Conservation (phyloP, 257 asterid species). For the Rhazya stricta region DNA sequence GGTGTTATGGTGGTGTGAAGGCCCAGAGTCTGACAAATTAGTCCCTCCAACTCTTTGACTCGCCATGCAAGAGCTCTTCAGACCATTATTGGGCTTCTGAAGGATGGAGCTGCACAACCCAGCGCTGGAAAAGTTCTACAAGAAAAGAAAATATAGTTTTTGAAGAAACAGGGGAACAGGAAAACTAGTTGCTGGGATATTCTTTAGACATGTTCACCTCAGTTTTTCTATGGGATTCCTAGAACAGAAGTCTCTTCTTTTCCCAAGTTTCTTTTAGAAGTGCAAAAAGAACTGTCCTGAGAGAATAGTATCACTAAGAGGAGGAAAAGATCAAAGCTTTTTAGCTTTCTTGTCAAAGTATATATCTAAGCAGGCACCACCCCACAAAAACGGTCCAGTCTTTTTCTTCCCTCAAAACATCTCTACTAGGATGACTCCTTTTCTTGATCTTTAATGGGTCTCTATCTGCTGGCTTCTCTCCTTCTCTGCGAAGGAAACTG, state of each 20-base stretch:
- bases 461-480: constrained; percentile 33
- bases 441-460: constrained; percentile 25
- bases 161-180: not conserved
- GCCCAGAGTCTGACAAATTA: constrained; percentile 44
- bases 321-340: constrained; percentile 38
- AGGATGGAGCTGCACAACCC: not conserved
- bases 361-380: constrained; percentile 21
- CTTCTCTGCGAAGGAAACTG: constrained; percentile 44
- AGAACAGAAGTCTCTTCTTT: not conserved
- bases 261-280: not conserved
- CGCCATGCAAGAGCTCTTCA: constrained; percentile 70
- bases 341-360: constrained; percentile 47
- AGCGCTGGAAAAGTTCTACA: not conserved
- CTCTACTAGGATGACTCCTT: constrained; percentile 7
- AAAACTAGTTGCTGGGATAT: constrained; percentile 5
- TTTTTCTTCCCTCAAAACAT: constrained; percentile 21
- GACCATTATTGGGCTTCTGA: constrained; percentile 32
- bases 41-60: constrained; percentile 58
- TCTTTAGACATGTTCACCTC: constrained; percentile 11
- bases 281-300: constrained; percentile 14
- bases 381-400: constrained; percentile 29
- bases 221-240: constrained; percentile 4
- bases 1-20: constrained; percentile 42
- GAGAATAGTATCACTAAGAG: constrained; percentile 9
- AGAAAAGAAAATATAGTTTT: not conserved